Percentiles rank a stretch among this genome's conserved stretches.
These are phyloP conservation scores for Domatiomyces catenatus DNA, from an alignment of 2,329 filamentous ascomycete species.

Conservation along the genomic window DNA sequence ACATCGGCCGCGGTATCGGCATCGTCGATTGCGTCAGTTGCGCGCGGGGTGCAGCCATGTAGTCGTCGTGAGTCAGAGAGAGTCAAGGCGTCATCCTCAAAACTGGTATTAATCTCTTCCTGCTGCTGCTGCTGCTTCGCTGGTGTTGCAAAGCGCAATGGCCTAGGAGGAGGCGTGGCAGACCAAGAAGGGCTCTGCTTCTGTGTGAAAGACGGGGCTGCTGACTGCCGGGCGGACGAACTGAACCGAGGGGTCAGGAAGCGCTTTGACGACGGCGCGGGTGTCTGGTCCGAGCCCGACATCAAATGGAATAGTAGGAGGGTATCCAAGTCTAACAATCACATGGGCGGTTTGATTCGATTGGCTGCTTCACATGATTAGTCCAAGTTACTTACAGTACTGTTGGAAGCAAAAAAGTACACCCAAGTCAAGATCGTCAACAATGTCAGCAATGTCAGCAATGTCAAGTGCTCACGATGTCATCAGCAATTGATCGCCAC, in stretches of 20 bases:
- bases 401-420: too few relatives aligned
- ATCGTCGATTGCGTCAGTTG: not conserved
- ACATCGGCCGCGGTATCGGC: not conserved
- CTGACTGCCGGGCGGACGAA: slow-evolving; percentile 6
- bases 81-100: slow-evolving; percentile 7
- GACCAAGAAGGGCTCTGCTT: slow-evolving; percentile 1
- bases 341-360: too few relatives aligned
- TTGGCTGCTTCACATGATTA: too few relatives aligned
- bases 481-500: too few relatives aligned
- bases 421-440: too few relatives aligned
- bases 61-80: not conserved
- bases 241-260: slow-evolving; percentile 10
- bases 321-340: too few relatives aligned
- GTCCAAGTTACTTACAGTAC: too few relatives aligned
- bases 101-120: slow-evolving; percentile 12
- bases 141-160: not conserved
- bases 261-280: slow-evolving; percentile 6
- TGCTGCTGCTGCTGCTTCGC: not conserved
- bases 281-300: slow-evolving; percentile 5
- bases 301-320: not conserved
- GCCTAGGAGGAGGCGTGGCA: slow-evolving; percentile 4
- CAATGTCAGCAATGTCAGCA: too few relatives aligned
- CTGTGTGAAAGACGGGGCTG: slow-evolving; percentile 1
- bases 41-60: not conserved
- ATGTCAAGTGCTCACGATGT: too few relatives aligned